Percentiles rank a stretch among this genome's conserved stretches.
Conservation (phyloP, 495 filamentous ascomycete species). For the Aspergillus mulundensis region DNA sequence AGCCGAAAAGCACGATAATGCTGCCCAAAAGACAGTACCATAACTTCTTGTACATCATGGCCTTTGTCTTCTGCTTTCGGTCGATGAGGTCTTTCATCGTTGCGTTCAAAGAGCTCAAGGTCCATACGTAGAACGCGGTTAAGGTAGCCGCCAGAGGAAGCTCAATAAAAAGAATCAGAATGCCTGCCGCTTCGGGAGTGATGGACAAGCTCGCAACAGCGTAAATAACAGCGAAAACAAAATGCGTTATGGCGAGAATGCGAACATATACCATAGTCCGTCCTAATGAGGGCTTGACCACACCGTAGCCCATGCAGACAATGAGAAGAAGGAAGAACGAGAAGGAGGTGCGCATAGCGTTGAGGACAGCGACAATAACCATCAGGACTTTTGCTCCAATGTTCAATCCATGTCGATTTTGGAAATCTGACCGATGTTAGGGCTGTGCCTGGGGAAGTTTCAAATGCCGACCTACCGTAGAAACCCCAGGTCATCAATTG, state of each 20-base stretch:
- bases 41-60: slow-evolving; percentile 94
- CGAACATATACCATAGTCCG: slow-evolving; percentile 92
- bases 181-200: slow-evolving; percentile 68
- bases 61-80: slow-evolving; percentile 90
- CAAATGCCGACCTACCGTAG: slow-evolving; percentile 50
- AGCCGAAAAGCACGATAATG: slow-evolving; percentile 93
- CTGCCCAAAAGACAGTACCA: slow-evolving; percentile 96
- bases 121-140: slow-evolving; percentile 99
- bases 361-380: slow-evolving; percentile 84
- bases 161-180: slow-evolving; percentile 91
- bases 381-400: slow-evolving; percentile 75
- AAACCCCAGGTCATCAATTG: slow-evolving; percentile 99
- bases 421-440: slow-evolving; percentile 60
- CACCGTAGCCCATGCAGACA: slow-evolving; percentile 98
- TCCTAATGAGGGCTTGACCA: slow-evolving; percentile 91
- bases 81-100: slow-evolving; percentile 95
- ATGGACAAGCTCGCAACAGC: slow-evolving; percentile 85
- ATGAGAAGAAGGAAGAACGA: slow-evolving; percentile 98
- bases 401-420: slow-evolving; percentile 84
- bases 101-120: slow-evolving; percentile 85
- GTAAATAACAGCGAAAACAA: slow-evolving; percentile 92
- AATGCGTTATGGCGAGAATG: slow-evolving; percentile 86
- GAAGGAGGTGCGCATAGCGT: slow-evolving; percentile 92
- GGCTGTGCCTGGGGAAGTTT: not conserved
- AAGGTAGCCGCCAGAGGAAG: slow-evolving; percentile 87